phyloP scores from a whole-genome alignment of 2,329 filamentous ascomycete genomes.

The Colletotrichum sublineola region DNA sequence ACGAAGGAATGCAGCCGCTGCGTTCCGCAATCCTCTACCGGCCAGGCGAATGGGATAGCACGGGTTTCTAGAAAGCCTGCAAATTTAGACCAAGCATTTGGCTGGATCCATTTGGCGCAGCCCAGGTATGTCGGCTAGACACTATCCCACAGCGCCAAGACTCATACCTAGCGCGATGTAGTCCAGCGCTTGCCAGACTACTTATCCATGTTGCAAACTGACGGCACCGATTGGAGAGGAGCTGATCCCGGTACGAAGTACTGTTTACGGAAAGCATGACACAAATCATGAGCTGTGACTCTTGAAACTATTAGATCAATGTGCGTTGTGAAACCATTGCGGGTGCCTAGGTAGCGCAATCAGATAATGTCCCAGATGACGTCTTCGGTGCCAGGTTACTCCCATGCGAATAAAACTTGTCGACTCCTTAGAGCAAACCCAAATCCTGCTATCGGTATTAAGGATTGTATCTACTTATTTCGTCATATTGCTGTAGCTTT shows the following conservation, averaged over 20 bases:
- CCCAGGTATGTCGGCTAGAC: background rate
- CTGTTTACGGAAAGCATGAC: rapidly evolving
- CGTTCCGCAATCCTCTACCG: background rate
- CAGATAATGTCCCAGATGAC: too few species aligned
- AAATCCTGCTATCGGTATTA: too few species aligned
- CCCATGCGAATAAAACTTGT: background rate
- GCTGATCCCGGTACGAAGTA: background rate
- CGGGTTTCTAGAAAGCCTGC: too few species aligned
- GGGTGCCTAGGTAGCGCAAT: background rate
- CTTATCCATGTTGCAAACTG: background rate
- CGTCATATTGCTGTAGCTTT: too few species aligned
- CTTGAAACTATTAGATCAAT: background rate
- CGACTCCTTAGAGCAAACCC: background rate
- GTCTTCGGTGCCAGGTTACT: too few species aligned
- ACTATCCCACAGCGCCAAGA: background rate
- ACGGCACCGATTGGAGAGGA: background rate
- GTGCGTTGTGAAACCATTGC: background rate
- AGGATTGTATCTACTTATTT: background rate
- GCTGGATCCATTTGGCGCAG: too few species aligned
- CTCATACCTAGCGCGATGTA: background rate
- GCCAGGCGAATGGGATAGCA: background rate
- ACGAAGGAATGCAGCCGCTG: background rate
- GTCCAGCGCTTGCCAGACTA: background rate
- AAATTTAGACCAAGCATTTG: background rate
- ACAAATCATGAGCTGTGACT: background rate